phyloP scores from a whole-genome alignment of 345 rosid species.

The Linum usitatissimum region DNA sequence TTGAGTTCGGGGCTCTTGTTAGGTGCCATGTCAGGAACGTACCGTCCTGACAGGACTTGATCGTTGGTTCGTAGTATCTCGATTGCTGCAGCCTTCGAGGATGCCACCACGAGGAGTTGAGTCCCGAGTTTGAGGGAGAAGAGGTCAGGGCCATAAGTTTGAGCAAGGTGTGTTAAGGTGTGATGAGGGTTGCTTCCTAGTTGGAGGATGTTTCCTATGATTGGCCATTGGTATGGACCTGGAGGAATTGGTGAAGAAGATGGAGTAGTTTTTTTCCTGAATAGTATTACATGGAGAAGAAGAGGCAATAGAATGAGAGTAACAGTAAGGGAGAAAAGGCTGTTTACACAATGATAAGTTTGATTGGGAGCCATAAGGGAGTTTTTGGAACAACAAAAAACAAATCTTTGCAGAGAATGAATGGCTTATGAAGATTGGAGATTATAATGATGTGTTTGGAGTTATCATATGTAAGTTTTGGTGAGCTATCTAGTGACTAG shows the following conservation, averaged over 20 bases:
- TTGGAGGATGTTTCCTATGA: constrained; percentile 28
- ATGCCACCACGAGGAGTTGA: constrained; percentile 26
- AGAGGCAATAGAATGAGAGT: constrained; percentile 11
- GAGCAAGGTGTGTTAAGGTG: constrained; percentile 13
- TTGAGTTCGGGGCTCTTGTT: no score
- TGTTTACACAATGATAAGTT: neutral
- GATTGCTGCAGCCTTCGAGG: constrained; percentile 21
- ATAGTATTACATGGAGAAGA: constrained; percentile 16
- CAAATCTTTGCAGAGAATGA: neutral
- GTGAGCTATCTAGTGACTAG: no score
- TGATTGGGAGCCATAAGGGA: neutral
- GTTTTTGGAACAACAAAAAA: no score
- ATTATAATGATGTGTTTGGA: neutral
- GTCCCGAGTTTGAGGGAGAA: constrained; percentile 25
- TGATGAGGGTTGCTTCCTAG: constrained; percentile 22
- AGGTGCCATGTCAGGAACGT: constrained; percentile 25
- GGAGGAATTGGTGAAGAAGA: constrained; percentile 20
- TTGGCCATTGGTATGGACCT: constrained; percentile 27
- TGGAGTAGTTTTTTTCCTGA: constrained; percentile 2
- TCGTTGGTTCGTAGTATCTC: constrained; percentile 29
- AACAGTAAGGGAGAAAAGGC: constrained; percentile 11
- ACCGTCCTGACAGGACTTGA: constrained; percentile 22
- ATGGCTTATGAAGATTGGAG: neutral
- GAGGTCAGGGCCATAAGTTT: constrained; percentile 24
- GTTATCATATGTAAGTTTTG: no score